Evolutionary conservation across 768 basidiomycete genomes (phyloP).

Genomic region (Peribolospora kevripleyi): DNA sequence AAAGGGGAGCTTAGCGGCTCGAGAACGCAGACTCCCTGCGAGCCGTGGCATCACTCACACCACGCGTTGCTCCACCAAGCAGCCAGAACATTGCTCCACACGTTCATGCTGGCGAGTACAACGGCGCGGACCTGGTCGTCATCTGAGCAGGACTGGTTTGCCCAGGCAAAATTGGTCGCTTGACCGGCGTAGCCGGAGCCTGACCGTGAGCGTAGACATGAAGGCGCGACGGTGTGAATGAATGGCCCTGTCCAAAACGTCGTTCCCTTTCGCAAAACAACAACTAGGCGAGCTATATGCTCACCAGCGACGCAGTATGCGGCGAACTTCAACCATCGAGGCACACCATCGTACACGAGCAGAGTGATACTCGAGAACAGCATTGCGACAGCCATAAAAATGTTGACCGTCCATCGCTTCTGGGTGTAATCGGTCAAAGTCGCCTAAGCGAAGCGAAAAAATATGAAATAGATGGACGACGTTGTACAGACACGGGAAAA

Average conservation of each 20-base stretch:
- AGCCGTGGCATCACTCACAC: too few relatives aligned
- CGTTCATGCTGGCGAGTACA: slow-evolving; percentile 55
- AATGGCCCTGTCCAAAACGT: background rate
- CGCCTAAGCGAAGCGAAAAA: slow-evolving; percentile 15
- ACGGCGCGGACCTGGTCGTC: slow-evolving; percentile 44
- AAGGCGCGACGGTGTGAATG: slow-evolving; percentile 21
- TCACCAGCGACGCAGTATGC: slow-evolving; percentile 34
- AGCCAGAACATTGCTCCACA: slow-evolving; percentile 45
- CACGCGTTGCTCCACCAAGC: slow-evolving; percentile 38
- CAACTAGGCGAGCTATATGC: background rate
- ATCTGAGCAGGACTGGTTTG: slow-evolving; percentile 49
- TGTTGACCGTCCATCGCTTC: slow-evolving; percentile 38
- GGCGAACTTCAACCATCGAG: slow-evolving; percentile 33
- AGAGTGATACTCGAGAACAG: slow-evolving; percentile 32
- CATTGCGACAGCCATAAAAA: slow-evolving; percentile 40
- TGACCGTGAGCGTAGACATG: slow-evolving; percentile 12
- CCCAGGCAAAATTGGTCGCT: slow-evolving; percentile 57
- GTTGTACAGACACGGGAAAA: too few relatives aligned
- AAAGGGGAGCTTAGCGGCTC: too few relatives aligned
- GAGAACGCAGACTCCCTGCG: too few relatives aligned
- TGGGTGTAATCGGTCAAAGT: slow-evolving; percentile 32
- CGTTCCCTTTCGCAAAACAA: too few relatives aligned
- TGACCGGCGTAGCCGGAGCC: slow-evolving; percentile 52
- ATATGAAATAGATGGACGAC: too few relatives aligned
- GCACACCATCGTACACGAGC: slow-evolving; percentile 21